Evolutionary conservation across 768 basidiomycete species (phyloP), one percentile per base, ranked within the genome.

Genomic region (Termitomyces titanicus): DNA sequence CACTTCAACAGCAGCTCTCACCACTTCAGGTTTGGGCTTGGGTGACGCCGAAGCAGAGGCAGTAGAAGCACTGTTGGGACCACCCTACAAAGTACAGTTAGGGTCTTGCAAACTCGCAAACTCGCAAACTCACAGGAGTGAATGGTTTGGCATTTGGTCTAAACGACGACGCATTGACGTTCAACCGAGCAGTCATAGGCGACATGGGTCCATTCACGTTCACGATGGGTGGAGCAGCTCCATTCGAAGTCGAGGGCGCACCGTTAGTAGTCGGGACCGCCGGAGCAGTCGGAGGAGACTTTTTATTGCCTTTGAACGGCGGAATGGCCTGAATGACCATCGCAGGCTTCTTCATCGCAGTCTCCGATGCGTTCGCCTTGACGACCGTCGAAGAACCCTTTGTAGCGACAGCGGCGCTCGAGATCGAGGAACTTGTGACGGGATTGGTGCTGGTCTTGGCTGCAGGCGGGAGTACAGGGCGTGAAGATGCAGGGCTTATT

Each of bases 311-410:
- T 65, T 85, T 88, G 80, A 94, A 98, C 10, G 96, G 88, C 11
- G 95, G 96, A 61, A 98, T 98, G 31, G 86, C 63, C 63, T 92
- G 90, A 56, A 98, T 95, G 64, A 82, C 74, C 92, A 96, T 95
- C 51, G 70, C 62, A 1, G 75, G 68, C 57, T 84, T 83, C 64
- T 78, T 77, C 29, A 12, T 12, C 0, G 73, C 59, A 17, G 79
- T 61, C 25, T 70, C 64, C 17, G 29, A 29, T 29, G 29, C 9
- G 29, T 29, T 29, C 7, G 69, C 51, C 56, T 72, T 76, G 13
- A n/a, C n/a, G n/a, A 67, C 50, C 15, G 64, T 47, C 12, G 68
- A 56, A 22, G 61, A 39, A 11, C 64, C 60, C 52, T 75, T 76
- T 49, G 69, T 61, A n/a, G 63, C n/a, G n/a, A n/a, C 51, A 1